Evolutionary conservation across 345 rosid species (phyloP), one percentile per base, ranked within the genome.

Genomic region (Angophora floribunda): DNA sequence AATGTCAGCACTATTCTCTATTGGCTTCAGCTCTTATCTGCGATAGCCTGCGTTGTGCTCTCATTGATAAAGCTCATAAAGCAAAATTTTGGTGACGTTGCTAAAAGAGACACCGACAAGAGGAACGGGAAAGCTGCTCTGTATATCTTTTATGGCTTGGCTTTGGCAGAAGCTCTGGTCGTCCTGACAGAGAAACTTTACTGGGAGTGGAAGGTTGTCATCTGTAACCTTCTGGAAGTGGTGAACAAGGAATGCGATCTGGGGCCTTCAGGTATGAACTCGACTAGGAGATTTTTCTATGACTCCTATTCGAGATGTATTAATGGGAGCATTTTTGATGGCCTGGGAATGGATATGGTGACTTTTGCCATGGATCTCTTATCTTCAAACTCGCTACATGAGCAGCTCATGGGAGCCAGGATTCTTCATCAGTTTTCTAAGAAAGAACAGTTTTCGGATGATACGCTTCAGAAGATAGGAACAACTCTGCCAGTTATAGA

Each of bases 281-380:
- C 95, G 0, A 91, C 94, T 87, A 92, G 79, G 87, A 93, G 98
- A 87, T 96, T 96, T 91, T 97, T 96, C 90, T 96, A 96, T 50
- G 98, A 97, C 59, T 95, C 99, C 17, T 97, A 97, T 86, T 96
- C 98, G 1, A 96, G 90, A 88, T 95, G 96, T 85, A 93, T 95
- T 47, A 92, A 93, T 86, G 97, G 98, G 61, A 95, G 96, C 87
- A 93, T 97, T 86, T 97, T 96, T 86, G 95, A 96, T 89, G 96
- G 98, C 52, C 89, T 95, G 90, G 93, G 93, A 89, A 96, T 96
- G 98, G 97, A 97, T 88, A 90, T 96, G 94, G 96, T 95, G 14
- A 92, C 91, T 70, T 96, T 96, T 86, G 95, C 92, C 17, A 94
- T 95, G 96, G 99, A 96, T 30, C 95, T 95, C 7, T 85, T 96